Conservation (phyloP, 106 monocot species). For the Allium fistulosum region DNA sequence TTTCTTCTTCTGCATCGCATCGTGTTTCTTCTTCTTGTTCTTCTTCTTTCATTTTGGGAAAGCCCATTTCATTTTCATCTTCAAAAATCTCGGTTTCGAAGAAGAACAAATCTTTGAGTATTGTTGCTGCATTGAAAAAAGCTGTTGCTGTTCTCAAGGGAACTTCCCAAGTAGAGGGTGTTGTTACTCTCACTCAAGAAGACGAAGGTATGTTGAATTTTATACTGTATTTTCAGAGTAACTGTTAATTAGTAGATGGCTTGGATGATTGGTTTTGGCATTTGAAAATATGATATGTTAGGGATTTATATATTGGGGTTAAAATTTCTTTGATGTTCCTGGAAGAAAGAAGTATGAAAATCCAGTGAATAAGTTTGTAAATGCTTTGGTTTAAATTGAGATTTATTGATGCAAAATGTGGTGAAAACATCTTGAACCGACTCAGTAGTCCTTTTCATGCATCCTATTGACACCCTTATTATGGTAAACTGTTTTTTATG, state of each 20-base stretch:
- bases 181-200: constrained; percentile 67
- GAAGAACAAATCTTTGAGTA: constrained; percentile 4
- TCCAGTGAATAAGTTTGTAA: no score
- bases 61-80: constrained; percentile 3
- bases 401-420: no score
- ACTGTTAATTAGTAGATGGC: no score
- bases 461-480: no score
- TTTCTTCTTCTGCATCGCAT: no score
- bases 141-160: constrained; percentile 87
- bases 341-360: no score
- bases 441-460: no score
- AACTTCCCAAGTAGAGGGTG: constrained; percentile 57
- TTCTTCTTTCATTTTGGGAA: constrained; percentile 10
- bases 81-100: neutral
- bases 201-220: constrained; percentile 38
- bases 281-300: neutral
- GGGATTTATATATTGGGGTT: neutral
- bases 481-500: no score
- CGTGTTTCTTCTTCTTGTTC: neutral
- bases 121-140: constrained; percentile 54
- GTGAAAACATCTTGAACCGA: no score
- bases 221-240: neutral
- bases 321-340: no score
- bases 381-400: no score
- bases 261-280: neutral